Evolutionary conservation across 2,329 filamentous ascomycete species (phyloP), one percentile per base, ranked within the genome.

Genomic region (Colletotrichum limetticola): DNA sequence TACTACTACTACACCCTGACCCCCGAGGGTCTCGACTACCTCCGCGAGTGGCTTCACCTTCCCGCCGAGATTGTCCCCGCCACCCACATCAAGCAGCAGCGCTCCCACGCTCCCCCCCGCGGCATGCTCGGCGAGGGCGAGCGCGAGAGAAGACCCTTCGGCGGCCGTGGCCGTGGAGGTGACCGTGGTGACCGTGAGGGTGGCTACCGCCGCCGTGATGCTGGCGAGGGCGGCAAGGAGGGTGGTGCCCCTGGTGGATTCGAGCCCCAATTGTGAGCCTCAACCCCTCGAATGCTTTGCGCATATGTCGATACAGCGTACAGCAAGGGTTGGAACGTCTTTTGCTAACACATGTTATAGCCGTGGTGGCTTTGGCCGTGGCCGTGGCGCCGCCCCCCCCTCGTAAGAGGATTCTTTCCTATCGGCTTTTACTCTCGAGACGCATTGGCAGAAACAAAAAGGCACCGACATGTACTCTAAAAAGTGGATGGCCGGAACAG

Each of bases 1-100:
- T 98, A 95, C 92, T 98, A 98, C 93, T 99, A 99, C 94, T 99
- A 99, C 93, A 98, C 97, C 88, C 93, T 99, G 88, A 98, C 96
- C 86, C 94, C 95, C 84, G 95, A 98, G 91, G 97, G 97, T 89
- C 96, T 99, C 86, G 96, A 98, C 91, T 99, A 99, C 92, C 95
- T 99, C 86, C 96, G 97, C 85, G 97, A 99, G 91, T 99, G 97
- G 97, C 95, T 99, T 82, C 97, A 99, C 90, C 94, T 99, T 82
- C 97, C 97, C 83, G 95, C 97, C 85, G 97, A 99, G 92, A 98
- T 99, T 85, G 97, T 99, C 80, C 97, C 97, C 81, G 95, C 97
- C 83, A 99, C 97, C 83, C 97, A 99, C 93, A 98, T 99, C 90
- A 99, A 99, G 94, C 95, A 98, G 91, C 95, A 98, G 91, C 95